Evolutionary conservation across 2,329 filamentous ascomycete genomes (phyloP).

Genomic region (Daldinia eschscholtzii): DNA sequence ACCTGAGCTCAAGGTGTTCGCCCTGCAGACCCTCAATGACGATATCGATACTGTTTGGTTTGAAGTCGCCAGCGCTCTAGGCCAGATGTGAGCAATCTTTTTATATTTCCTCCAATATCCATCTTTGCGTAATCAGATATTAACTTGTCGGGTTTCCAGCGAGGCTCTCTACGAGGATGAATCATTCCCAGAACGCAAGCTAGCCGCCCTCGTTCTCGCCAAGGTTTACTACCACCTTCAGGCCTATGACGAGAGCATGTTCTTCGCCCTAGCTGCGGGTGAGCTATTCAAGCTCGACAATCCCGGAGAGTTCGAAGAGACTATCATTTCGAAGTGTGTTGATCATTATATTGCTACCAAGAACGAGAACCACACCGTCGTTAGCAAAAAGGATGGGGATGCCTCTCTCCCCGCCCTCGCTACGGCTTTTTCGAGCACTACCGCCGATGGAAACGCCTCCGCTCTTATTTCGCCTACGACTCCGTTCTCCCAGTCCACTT

Average conservation of each 20-base stretch:
- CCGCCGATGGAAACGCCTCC: conserved; percentile 75
- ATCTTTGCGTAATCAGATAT: conserved; percentile 1
- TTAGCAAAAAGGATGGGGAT: conserved; percentile 53
- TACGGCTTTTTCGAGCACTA: conserved; percentile 79
- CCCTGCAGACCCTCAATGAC: conserved; percentile 93
- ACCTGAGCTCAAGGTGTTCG: conserved; percentile 92
- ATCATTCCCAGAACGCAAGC: conserved; percentile 89
- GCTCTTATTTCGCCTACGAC: conserved; percentile 88
- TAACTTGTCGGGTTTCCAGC: conserved; percentile 62
- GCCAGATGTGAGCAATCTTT: conserved; percentile 78
- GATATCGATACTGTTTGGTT: conserved; percentile 98
- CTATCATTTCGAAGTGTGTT: conserved; percentile 97
- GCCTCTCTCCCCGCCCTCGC: conserved; percentile 75
- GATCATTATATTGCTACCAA: conserved; percentile 93
- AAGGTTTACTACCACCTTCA: conserved; percentile 99
- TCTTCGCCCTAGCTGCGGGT: conserved; percentile 93
- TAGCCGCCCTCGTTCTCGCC: conserved; percentile 92
- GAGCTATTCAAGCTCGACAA: conserved; percentile 94
- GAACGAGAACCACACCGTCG: conserved; percentile 63
- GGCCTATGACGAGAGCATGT: conserved; percentile 99
- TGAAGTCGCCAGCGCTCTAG: conserved; percentile 91
- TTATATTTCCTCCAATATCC: neutral
- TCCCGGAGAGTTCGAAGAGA: conserved; percentile 96
- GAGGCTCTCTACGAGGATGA: conserved; percentile 98
- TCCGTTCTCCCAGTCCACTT: conserved; percentile 91